Base-by-base conservation (phyloP, 2,329 filamentous ascomycete species). In the Colletotrichum sp. region DNA sequence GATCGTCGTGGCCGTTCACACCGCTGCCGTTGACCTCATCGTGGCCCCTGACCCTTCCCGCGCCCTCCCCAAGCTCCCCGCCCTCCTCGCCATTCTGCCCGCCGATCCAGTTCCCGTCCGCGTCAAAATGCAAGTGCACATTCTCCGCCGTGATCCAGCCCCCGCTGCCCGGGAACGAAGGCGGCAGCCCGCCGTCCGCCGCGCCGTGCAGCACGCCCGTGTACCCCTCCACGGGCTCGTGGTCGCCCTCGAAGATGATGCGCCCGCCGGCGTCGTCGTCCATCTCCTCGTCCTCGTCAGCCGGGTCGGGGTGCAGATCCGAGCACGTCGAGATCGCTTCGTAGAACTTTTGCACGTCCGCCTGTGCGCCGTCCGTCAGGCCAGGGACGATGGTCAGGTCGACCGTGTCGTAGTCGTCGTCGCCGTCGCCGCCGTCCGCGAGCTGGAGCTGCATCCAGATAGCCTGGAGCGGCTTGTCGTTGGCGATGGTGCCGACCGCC, bases 121-220 rank as follows among this genome's bases (percentile, higher is more conserved):
- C 92, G 80, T 97, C 94, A 84, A 97, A 94, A 81, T 92, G 98
- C 79, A 98, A 91, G 78, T 94, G 89, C 82, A 98, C 93, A 80
- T 98, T 98, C 72, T 98, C 96, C 11, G 95, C 94, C 19, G 96
- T 98, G 81, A 98, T 96, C 94, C 94, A 96, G 0, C 94, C 94
- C 0, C 91, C 91, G 66, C 94, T 95, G 2, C 94, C 94, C 0
- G 94, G 93, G 83, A 94, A 91, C 0, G 92, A 90, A 3, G 92
- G 91, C n/a, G 92, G 92, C 28, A 93, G 81, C 3, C 88, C 89
- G 1, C 90, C 90, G 71, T 87, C 84, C 8, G 79, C 79, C 15
- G 84, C 83, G 19, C 89, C 90, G 52, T 84, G 85, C 68, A 91
- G 83, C 8, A 92, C 90, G 13, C 91, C 91, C 0, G 87, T 86